Evolutionary conservation across 305 asterid species (phyloP).

Genomic region (Fraxinus xanthoxyloides): DNA sequence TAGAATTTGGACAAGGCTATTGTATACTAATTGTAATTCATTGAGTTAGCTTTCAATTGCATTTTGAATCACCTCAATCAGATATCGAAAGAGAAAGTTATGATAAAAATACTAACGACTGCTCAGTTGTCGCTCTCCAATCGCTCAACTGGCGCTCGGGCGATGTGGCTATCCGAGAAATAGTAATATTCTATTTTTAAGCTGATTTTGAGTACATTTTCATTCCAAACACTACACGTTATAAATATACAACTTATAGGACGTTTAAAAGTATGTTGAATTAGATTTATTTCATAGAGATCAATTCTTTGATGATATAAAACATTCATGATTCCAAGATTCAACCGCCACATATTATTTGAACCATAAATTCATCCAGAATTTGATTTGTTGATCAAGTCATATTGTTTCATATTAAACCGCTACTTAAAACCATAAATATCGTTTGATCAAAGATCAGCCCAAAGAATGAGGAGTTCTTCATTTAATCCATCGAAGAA

Average conservation of each 20-base stretch:
- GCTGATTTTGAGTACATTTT: neutral
- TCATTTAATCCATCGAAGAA: neutral
- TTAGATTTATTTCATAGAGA: neutral
- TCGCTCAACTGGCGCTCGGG: neutral
- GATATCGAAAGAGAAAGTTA: neutral
- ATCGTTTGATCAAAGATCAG: neutral
- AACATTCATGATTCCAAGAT: neutral
- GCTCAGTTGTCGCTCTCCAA: neutral
- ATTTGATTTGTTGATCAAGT: neutral
- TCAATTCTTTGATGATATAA: too few species aligned
- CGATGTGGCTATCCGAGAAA: neutral
- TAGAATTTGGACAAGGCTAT: neutral
- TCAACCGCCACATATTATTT: neutral
- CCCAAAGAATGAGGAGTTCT: neutral
- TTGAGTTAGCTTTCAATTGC: too few species aligned
- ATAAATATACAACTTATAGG: neutral
- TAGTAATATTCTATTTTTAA: neutral
- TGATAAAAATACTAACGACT: too few species aligned
- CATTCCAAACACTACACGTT: neutral
- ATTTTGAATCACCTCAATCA: neutral
- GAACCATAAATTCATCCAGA: neutral
- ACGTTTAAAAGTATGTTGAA: too few species aligned
- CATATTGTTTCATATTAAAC: neutral
- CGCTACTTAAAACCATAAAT: neutral
- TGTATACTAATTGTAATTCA: too few species aligned